Percentiles rank a stretch among this genome's conserved stretches.
Conservation (phyloP, 129 eudicot species). For the Sambucus nigra region DNA sequence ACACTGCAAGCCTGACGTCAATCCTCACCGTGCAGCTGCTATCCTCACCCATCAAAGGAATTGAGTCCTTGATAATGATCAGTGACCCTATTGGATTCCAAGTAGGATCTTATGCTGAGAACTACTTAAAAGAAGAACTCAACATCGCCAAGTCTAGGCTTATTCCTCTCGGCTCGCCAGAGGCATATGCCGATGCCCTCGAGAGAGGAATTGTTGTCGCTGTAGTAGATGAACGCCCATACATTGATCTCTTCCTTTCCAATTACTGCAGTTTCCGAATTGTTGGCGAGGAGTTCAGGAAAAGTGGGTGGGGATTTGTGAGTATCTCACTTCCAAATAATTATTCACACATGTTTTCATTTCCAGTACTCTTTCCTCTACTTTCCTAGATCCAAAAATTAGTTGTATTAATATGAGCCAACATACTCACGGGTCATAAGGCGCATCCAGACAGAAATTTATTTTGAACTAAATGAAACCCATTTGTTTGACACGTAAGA, state of each 20-base stretch:
- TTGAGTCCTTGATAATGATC: neutral
- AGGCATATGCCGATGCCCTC: neutral
- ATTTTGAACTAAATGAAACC: neutral
- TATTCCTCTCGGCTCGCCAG: neutral
- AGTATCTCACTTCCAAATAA: neutral
- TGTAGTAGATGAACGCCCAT: neutral
- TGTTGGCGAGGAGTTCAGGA: neutral
- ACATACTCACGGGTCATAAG: no score
- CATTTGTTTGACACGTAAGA: no score
- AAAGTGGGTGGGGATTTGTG: conserved; percentile 2
- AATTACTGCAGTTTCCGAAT: neutral
- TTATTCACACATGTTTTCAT: neutral
- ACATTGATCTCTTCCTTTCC: neutral
- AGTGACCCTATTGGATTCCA: neutral
- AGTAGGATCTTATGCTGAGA: neutral
- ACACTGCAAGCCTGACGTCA: neutral
- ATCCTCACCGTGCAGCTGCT: conserved; percentile 5
- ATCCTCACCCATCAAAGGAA: neutral
- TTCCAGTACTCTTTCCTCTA: neutral
- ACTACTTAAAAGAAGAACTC: neutral
- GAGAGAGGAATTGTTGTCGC: neutral
- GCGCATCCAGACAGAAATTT: no score
- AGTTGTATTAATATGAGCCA: no score
- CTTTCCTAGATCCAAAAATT: no score
- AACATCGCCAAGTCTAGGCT: neutral